Evolutionary conservation across 1,139 yeast species (phyloP), one percentile per base, ranked within the genome.

Genomic region (Candida sojae): DNA sequence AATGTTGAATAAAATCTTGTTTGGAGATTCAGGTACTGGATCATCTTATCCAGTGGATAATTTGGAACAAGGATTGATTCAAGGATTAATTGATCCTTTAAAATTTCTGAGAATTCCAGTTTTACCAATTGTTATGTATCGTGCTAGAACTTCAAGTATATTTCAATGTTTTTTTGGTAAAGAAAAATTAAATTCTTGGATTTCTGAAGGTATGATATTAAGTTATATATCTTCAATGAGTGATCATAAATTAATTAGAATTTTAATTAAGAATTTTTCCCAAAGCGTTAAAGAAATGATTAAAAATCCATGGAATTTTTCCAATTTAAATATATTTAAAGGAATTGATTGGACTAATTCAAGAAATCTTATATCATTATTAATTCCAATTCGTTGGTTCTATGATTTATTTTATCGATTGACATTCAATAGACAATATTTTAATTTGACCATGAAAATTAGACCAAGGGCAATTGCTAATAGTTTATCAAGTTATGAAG

Each of bases 341-440:
- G 66, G 64, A 4, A 57, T 75, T 17, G 61, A 68, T 51, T 60
- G 69, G 42, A 63, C 67, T 64, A 62, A 66, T 44, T 58, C 70
- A 1, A 58, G 61, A 41, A 70, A 66, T 45, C 60, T 75, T 62
- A 60, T 75, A 5, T 66, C 75, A 1, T 45, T 68, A 56, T 40
- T 70, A n/a, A 57, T 72, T 43, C 78, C 79, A 0, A 37, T 64
- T 6, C 63, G 79, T 44, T 66, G 72, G 63, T 43, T 61, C 0
- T 80, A 80, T 57, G 73, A 67, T 45, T 33, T 72, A 1, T 42
- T 75, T 17, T 75, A 67, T 55, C 62, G 73, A 25, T 45, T 77
- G 17, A 73, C 81, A 0, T 55, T 80, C 42, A 80, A 81, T 56
- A 65, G 76, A 43, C 44, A 69, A 1, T 79, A 80, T 56, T 81